These are phyloP conservation scores for Xerophyta viscosa DNA, from an alignment of 106 monocot species.

Conservation along the genomic window DNA sequence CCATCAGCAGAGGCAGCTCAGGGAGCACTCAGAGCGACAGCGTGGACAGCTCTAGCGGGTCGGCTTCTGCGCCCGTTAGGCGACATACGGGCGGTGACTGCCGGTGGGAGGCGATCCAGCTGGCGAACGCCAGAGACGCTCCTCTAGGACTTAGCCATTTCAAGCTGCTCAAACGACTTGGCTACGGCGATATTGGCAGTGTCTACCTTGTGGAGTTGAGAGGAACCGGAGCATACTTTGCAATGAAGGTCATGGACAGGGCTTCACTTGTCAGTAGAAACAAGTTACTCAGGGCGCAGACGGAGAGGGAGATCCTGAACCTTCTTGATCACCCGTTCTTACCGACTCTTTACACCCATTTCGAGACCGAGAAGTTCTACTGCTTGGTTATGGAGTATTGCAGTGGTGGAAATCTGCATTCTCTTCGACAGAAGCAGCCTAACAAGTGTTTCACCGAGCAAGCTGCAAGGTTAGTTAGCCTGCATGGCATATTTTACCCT, in stretches of 20 bases:
- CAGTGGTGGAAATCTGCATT: slow-evolving; percentile 23
- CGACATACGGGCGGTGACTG: slow-evolving; percentile 36
- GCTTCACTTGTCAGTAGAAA: slow-evolving; percentile 26
- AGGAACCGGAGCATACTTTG: slow-evolving; percentile 16
- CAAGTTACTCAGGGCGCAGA: slow-evolving; percentile 34
- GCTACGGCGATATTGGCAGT: slow-evolving; percentile 43
- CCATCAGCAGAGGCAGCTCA: not conserved
- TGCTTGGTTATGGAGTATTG: slow-evolving; percentile 22
- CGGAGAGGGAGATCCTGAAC: slow-evolving; percentile 32
- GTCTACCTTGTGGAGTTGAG: slow-evolving; percentile 41
- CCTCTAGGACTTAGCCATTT: slow-evolving; percentile 27
- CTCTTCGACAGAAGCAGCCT: slow-evolving; percentile 36
- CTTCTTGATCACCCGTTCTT: slow-evolving; percentile 38
- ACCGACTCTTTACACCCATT: slow-evolving; percentile 23
- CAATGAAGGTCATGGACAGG: slow-evolving; percentile 35
- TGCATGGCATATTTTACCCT: too few species aligned
- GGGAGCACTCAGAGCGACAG: not conserved
- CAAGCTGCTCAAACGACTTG: slow-evolving; percentile 31
- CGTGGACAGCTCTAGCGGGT: slow-evolving; percentile 1
- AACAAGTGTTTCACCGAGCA: slow-evolving; percentile 36
- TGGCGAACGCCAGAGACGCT: slow-evolving; percentile 16
- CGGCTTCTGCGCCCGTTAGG: slow-evolving; percentile 3
- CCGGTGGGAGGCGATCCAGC: slow-evolving; percentile 29
- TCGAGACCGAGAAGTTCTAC: slow-evolving; percentile 17
- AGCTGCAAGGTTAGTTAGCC: slow-evolving; percentile 20